phyloP scores from a whole-genome alignment of 306 rosid species.

The Dryas alaskensis region DNA sequence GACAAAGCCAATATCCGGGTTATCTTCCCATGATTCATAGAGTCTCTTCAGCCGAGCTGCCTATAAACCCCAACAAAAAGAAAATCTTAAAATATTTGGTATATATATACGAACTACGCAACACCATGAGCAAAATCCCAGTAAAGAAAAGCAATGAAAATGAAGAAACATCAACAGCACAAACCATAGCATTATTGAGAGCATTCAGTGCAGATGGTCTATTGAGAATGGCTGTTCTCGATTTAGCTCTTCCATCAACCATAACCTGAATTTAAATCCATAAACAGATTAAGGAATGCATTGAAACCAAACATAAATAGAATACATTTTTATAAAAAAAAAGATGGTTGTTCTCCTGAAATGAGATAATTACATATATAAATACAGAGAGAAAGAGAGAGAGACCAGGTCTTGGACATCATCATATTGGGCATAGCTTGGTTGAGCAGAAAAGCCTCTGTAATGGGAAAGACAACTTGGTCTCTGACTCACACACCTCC shows the following conservation, averaged over 20 bases:
- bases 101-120: constrained; percentile 12
- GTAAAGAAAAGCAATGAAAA: not conserved
- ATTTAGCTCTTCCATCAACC: constrained; percentile 82
- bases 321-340: not conserved
- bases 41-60: constrained; percentile 74
- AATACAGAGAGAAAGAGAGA: constrained; percentile 7
- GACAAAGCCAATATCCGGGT: constrained; percentile 80
- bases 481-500: constrained; percentile 38
- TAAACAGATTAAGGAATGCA: not conserved
- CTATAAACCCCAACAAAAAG: constrained; percentile 37
- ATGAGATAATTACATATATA: not conserved
- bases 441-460: constrained; percentile 60
- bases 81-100: not conserved
- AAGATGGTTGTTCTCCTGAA: not conserved
- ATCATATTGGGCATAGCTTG: constrained; percentile 40
- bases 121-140: constrained; percentile 5
- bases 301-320: not conserved
- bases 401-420: constrained; percentile 59
- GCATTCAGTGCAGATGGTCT: constrained; percentile 69
- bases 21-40: constrained; percentile 96
- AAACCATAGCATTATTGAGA: constrained; percentile 63
- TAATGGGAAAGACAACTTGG: constrained; percentile 25
- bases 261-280: constrained; percentile 47
- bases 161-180: not conserved
- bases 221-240: constrained; percentile 78